Conservation (phyloP, 2,329 filamentous ascomycete genomes). For the Aspergillus ruber region DNA sequence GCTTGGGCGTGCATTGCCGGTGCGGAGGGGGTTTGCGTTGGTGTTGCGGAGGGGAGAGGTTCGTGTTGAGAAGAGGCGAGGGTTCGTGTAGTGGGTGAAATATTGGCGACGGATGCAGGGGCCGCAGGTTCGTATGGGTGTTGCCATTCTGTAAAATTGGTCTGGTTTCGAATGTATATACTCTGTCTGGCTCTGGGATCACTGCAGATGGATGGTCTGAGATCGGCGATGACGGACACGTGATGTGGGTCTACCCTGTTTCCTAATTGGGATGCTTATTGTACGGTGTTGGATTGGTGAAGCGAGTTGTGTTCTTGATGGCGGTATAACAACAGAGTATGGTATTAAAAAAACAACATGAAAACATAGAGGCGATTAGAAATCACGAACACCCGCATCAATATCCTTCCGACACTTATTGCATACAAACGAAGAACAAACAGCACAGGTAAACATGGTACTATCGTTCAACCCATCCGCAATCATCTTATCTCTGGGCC, state of each 20-base stretch:
- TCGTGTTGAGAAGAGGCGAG: constrained; percentile 21
- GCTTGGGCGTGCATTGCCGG: constrained; percentile 9
- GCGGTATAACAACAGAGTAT: background rate
- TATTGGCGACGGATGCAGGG: constrained; percentile 20
- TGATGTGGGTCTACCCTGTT: background rate
- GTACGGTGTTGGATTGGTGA: background rate
- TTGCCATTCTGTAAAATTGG: background rate
- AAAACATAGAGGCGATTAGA: background rate
- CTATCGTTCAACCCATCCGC: background rate
- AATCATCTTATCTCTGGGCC: background rate
- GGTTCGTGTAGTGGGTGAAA: constrained; percentile 1
- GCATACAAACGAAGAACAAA: background rate
- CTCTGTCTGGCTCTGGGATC: background rate
- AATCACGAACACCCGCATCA: too few relatives aligned
- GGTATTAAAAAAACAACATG: background rate
- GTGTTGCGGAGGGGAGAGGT: constrained; percentile 20
- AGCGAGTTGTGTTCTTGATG: background rate
- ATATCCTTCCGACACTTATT: background rate
- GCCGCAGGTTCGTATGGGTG: constrained; percentile 21
- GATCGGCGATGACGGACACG: background rate
- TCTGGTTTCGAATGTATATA: background rate
- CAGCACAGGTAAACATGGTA: background rate
- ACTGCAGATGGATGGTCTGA: background rate
- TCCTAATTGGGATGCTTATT: background rate
- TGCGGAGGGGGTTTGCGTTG: constrained; percentile 25